Percentiles rank a stretch among this genome's conserved stretches.
Conservation (phyloP, 148 eudicot species). For the Camellia sinensis region DNA sequence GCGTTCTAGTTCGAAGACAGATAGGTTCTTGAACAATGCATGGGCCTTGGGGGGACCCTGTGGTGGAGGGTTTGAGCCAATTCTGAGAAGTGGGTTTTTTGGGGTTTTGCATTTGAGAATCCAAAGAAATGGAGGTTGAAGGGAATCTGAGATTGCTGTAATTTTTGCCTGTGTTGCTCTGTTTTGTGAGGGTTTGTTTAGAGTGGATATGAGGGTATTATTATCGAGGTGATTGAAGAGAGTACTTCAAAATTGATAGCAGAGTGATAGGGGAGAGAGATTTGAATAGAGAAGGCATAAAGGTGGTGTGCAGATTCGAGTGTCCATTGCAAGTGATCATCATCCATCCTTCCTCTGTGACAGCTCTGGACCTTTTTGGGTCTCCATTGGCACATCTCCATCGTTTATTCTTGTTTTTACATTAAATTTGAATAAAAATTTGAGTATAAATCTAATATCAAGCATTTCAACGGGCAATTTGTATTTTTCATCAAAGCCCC, state of each 20-base stretch:
- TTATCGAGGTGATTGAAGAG: constrained; percentile 55
- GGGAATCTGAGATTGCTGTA: constrained; percentile 38
- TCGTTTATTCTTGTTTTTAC: too few species aligned
- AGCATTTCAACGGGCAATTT: too few species aligned
- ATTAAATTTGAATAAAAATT: too few species aligned
- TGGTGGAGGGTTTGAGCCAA: constrained; percentile 44
- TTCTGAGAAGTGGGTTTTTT: constrained; percentile 37
- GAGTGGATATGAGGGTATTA: constrained; percentile 33
- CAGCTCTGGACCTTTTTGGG: neutral
- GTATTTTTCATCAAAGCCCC: too few species aligned
- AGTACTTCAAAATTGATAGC: constrained; percentile 37
- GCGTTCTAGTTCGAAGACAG: constrained; percentile 76
- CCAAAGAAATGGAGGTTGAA: constrained; percentile 54
- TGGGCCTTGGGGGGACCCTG: constrained; percentile 25
- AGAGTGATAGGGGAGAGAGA: constrained; percentile 6
- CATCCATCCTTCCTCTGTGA: neutral
- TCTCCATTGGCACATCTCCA: too few species aligned
- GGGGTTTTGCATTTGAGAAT: constrained; percentile 29
- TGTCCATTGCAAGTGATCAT: constrained; percentile 28
- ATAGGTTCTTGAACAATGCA: constrained; percentile 41
- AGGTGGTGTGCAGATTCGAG: constrained; percentile 34
- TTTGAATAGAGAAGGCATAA: constrained; percentile 31
- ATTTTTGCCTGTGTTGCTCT: neutral
- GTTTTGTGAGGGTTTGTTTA: constrained; percentile 16
- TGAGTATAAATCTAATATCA: too few species aligned